Evolutionary conservation across 345 rosid genomes (phyloP).

Genomic region (Anastatica hierochuntica): DNA sequence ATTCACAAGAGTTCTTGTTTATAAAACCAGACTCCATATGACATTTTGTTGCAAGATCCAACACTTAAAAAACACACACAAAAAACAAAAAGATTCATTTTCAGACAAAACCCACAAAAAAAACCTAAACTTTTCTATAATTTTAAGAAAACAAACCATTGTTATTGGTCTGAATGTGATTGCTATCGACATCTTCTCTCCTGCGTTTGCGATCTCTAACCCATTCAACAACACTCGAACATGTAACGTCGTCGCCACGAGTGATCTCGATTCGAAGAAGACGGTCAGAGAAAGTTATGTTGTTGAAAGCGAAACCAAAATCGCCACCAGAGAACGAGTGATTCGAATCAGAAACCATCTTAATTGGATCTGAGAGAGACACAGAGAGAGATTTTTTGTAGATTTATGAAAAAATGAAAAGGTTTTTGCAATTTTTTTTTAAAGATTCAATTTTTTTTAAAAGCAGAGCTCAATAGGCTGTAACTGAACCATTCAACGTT

Average conservation of each 20-base stretch:
- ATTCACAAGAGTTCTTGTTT: constrained; percentile 40
- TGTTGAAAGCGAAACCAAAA: constrained; percentile 69
- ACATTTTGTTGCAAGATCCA: no score
- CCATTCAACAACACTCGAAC: no score
- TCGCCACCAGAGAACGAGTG: constrained; percentile 19
- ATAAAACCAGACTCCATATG: no score
- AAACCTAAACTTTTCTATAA: not conserved
- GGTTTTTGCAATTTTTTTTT: not conserved
- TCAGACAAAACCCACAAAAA: no score
- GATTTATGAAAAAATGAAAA: no score
- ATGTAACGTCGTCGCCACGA: no score
- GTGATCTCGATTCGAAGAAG: constrained; percentile 60
- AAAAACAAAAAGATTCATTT: no score
- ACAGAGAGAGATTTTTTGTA: not conserved
- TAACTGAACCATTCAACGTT: not conserved
- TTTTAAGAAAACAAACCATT: not conserved
- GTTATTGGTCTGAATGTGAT: no score
- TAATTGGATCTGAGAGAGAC: no score
- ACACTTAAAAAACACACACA: no score
- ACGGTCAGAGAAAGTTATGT: constrained; percentile 71
- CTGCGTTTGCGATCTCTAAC: constrained; percentile 60
- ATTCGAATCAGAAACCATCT: not conserved
- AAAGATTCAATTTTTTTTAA: not conserved
- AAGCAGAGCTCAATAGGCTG: not conserved
- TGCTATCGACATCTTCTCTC: constrained; percentile 60